Percentiles rank a stretch among this genome's conserved stretches.
These are phyloP conservation scores for Solanum chaucha DNA, from an alignment of 257 asterid genomes.

Conservation along the genomic window DNA sequence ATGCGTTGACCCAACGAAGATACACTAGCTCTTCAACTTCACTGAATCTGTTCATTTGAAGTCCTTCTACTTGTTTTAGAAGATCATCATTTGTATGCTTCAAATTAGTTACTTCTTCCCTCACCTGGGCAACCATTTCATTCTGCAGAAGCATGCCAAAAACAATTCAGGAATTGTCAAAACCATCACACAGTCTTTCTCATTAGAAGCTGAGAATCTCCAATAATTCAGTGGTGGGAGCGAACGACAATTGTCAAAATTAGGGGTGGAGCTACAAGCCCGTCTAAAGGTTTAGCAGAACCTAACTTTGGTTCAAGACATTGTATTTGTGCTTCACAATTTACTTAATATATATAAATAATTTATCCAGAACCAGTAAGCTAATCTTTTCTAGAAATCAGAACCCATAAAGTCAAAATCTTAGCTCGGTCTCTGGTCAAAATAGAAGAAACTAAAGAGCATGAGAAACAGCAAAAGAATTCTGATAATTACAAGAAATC, in stretches of 20 bases:
- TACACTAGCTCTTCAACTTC: constrained; percentile 98
- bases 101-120: constrained; percentile 62
- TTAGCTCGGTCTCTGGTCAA: neutral
- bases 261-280: neutral
- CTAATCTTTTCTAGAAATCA: neutral
- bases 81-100: constrained; percentile 81
- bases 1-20: constrained; percentile 97
- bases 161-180: constrained; percentile 4
- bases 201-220: neutral
- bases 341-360: neutral
- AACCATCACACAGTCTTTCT: neutral
- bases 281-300: neutral
- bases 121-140: constrained; percentile 72
- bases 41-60: constrained; percentile 90
- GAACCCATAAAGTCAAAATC: neutral
- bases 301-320: neutral
- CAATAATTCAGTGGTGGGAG: neutral
- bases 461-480: neutral
- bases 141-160: constrained; percentile 35
- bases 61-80: constrained; percentile 88
- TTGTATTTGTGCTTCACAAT: neutral
- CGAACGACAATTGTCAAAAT: neutral
- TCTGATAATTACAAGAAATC: neutral
- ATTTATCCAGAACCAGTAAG: neutral
- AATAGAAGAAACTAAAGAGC: neutral